Evolutionary conservation across 345 rosid genomes (phyloP).

Genomic region (Chamaenerion angustifolium): DNA sequence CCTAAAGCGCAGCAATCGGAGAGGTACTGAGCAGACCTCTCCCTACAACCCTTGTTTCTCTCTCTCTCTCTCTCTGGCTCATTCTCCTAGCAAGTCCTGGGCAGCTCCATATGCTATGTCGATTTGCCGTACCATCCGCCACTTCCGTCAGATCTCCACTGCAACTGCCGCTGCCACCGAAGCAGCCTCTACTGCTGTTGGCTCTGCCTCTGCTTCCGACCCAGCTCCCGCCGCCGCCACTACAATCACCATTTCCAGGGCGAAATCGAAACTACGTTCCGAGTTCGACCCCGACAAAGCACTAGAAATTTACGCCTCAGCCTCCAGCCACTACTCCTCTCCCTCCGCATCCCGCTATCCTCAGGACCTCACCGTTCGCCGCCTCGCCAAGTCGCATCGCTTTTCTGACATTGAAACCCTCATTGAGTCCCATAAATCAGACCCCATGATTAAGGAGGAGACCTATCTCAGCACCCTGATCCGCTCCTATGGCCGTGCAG

Average conservation of each 20-base stretch:
- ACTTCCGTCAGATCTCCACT: slow-evolving; percentile 31
- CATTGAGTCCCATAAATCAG: slow-evolving; percentile 45
- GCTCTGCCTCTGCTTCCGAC: too few relatives aligned
- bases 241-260: slow-evolving; percentile 41
- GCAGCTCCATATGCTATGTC: too few relatives aligned
- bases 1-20: too few relatives aligned
- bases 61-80: too few relatives aligned
- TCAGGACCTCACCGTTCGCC: slow-evolving; percentile 58
- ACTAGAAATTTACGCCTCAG: slow-evolving; percentile 44
- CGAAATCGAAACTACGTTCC: slow-evolving; percentile 44
- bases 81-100: too few relatives aligned
- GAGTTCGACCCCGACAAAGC: slow-evolving; percentile 73
- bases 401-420: slow-evolving; percentile 48
- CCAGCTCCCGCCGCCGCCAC: slow-evolving; percentile 8
- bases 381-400: slow-evolving; percentile 60
- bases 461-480: slow-evolving; percentile 47
- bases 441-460: slow-evolving; percentile 43
- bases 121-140: slow-evolving; percentile 5
- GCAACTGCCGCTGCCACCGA: slow-evolving; percentile 13
- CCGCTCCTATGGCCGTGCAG: slow-evolving; percentile 52
- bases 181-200: slow-evolving; percentile 5
- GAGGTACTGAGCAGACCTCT: too few relatives aligned
- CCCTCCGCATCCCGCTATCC: slow-evolving; percentile 51
- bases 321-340: slow-evolving; percentile 27
- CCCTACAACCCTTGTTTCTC: too few relatives aligned